A percentile compares a stretch with the other conserved stretches of the same genome.
phyloP scores from a whole-genome alignment of 2,329 filamentous ascomycete genomes.

The Calonectria pteridis region DNA sequence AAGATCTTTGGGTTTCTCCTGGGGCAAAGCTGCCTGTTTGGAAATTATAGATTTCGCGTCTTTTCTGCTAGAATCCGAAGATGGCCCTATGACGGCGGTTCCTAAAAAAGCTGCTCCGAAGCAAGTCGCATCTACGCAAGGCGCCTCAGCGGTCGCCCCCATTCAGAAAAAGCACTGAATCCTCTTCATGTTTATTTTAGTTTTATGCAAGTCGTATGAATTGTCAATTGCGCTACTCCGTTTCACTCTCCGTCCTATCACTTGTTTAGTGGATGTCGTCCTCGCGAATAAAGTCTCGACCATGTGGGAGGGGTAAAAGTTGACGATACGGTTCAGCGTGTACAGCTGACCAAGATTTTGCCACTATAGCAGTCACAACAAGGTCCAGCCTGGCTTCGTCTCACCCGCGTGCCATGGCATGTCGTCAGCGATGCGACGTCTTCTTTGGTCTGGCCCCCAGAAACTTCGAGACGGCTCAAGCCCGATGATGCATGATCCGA shows the following conservation, averaged over 20 bases:
- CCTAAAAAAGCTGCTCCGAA: background rate
- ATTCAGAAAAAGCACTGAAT: background rate
- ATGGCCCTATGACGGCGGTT: no score
- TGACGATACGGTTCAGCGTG: background rate
- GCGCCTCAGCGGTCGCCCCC: background rate
- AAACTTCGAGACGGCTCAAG: slow-evolving; percentile 23
- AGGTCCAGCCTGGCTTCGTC: slow-evolving; percentile 7
- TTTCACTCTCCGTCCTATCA: no score
- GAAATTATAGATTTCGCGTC: background rate
- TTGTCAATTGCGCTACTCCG: no score
- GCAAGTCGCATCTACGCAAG: background rate
- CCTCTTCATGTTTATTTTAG: background rate
- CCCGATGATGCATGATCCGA: slow-evolving; percentile 30
- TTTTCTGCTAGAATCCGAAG: background rate
- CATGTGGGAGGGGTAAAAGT: background rate
- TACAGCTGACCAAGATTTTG: background rate
- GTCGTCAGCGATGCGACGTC: background rate
- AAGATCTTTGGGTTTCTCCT: background rate
- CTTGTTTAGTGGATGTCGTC: no score
- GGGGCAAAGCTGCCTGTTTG: background rate
- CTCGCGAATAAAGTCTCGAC: no score
- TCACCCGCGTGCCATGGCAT: background rate
- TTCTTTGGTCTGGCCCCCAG: background rate
- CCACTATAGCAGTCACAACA: background rate
- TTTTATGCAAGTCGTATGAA: no score